Base-by-base conservation (phyloP, 176 grass and related monocot species). In the Oryza brachyantha region DNA sequence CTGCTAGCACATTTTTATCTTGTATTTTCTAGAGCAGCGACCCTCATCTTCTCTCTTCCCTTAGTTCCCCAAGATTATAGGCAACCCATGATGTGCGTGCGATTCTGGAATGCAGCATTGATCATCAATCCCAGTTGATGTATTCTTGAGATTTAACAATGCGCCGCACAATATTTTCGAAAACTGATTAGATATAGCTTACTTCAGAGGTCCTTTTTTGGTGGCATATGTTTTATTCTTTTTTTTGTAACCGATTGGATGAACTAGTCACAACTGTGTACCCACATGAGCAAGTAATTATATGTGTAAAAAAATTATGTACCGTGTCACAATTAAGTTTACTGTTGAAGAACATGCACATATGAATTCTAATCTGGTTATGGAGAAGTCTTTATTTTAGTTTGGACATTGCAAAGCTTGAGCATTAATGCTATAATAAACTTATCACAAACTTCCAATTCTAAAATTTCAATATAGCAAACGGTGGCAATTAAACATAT, bases 1-100 rank as follows among this genome's bases (percentile, higher is more conserved):
- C 66, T 74, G 29, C 11, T 66, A 29, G 10, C 72, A 55, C 45
- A 71, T 29, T 70, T 70, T 74, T 74, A 29, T 79, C 70, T 17
- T 36, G 14, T 26, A 52, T 46, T 39, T 34, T 27, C 24, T 82
- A 73, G 12, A 60, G 38, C 10, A 40, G 24, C 2, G 8, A 24
- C 8, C 52, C 52, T 24, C 21, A 8, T 57, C 52, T 52, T 52
- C 46, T 48, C 0, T 57, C 52, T 57, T 57, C 21, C 17, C 3
- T 46, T 6, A 52, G 19, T 52, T 52, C 2, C 21, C 21, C 24
- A 57, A 4, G 52, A 57, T 57, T 57, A 24, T n/a, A 57, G 0
- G n/a, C 0, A 2, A 57, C 8, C n/a, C 8, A 24, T 57, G 7
- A 57, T 57, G 52, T 24, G 8, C 5, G 52, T 24, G 8, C 5